Percentiles rank a stretch among this genome's conserved stretches.
Conservation (phyloP, 192 early-diverging fungal species). For the Rhizoclosmatium globosum region DNA sequence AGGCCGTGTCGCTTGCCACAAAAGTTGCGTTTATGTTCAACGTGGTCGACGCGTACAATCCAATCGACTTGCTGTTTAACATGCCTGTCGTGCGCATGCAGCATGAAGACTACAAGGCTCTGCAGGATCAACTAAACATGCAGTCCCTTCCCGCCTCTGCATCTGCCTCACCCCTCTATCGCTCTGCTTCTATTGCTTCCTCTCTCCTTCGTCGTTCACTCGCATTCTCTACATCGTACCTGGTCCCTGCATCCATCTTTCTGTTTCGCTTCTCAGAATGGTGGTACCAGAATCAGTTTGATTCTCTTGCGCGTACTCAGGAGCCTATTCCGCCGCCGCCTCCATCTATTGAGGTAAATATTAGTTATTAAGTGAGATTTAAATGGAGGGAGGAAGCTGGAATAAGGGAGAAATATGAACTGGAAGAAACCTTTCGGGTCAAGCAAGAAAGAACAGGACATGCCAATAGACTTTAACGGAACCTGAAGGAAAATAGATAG, state of each 20-base stretch:
- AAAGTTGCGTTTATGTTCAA: conserved; percentile 84
- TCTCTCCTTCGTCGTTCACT: neutral
- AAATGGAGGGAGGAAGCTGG: no score
- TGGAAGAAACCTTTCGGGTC: no score
- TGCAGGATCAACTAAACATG: neutral
- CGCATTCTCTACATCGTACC: conserved; percentile 62
- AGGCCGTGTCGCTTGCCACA: conserved; percentile 55
- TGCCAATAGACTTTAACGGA: no score
- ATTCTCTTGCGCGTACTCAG: conserved; percentile 57
- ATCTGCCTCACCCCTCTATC: neutral
- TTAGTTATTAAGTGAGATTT: neutral
- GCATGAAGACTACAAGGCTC: conserved; percentile 71
- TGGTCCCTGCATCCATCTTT: conserved; percentile 90
- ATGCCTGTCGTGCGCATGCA: conserved; percentile 83
- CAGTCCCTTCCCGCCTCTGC: neutral
- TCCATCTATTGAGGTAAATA: conserved; percentile 65
- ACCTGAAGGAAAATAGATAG: neutral
- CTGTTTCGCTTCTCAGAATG: conserved; percentile 95
- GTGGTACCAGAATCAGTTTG: conserved; percentile 92
- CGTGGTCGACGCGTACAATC: conserved; percentile 81
- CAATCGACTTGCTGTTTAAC: conserved; percentile 84
- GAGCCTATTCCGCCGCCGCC: conserved; percentile 77
- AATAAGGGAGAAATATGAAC: no score
- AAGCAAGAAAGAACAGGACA: no score
- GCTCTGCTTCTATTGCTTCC: conserved; percentile 6